Evolutionary conservation across 73 alveolate genomes (phyloP).

Genomic region (Uronychia setigera): DNA sequence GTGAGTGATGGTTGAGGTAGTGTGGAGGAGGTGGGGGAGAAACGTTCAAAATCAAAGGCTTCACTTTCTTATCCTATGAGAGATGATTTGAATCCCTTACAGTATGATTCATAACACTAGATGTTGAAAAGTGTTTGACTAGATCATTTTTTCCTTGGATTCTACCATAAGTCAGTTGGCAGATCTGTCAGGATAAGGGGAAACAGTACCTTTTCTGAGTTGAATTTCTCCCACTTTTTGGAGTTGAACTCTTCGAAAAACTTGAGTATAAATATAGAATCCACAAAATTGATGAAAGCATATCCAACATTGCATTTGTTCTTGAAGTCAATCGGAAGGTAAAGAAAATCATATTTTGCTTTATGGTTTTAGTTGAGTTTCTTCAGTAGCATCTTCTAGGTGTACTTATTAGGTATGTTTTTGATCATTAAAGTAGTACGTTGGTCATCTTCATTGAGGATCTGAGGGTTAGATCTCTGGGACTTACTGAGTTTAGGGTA

Average conservation of each 20-base stretch:
- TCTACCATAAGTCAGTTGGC: constrained; percentile 86
- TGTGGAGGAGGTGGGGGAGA: too few species aligned
- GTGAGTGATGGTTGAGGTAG: too few species aligned
- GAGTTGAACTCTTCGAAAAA: constrained; percentile 87
- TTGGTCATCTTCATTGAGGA: constrained; percentile 44
- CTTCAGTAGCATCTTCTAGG: constrained; percentile 65
- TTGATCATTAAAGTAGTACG: constrained; percentile 75
- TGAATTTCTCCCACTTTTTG: constrained; percentile 89
- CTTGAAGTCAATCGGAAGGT: constrained; percentile 93
- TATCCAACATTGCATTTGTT: constrained; percentile 97
- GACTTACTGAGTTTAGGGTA: not conserved
- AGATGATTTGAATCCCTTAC: too few species aligned
- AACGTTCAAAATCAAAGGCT: constrained; percentile 72
- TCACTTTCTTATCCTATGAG: constrained; percentile 52
- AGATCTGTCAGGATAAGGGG: constrained; percentile 23
- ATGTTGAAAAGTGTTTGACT: constrained; percentile 46
- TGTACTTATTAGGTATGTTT: constrained; percentile 81
- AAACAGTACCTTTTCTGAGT: constrained; percentile 66
- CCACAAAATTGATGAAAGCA: constrained; percentile 96
- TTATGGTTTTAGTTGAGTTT: constrained; percentile 80
- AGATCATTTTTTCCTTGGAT: constrained; percentile 70
- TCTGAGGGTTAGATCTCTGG: not conserved
- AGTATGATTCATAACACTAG: constrained; percentile 36
- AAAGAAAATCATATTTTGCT: constrained; percentile 82
- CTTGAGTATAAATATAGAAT: constrained; percentile 70